Percentiles rank a stretch among this genome's conserved stretches.
Conservation (phyloP, 2,329 filamentous ascomycete genomes). For the Claviceps sp. region DNA sequence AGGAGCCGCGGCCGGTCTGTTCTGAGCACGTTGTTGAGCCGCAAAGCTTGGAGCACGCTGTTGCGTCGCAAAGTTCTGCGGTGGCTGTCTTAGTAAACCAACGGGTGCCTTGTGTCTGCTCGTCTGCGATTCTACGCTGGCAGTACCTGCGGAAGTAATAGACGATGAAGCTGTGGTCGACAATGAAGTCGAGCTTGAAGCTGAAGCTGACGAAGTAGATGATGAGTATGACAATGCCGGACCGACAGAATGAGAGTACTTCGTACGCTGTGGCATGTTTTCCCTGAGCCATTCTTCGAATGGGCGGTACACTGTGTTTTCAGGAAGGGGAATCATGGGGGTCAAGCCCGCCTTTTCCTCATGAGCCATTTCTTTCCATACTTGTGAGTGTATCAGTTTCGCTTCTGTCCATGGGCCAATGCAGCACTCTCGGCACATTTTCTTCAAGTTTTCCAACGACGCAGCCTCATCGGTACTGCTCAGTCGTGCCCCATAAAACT, state of each 20-base stretch:
- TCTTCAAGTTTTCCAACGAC: constrained; percentile 39
- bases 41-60: constrained; percentile 36
- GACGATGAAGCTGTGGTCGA: constrained; percentile 8
- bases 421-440: constrained; percentile 43
- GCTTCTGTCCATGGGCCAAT: constrained; percentile 41
- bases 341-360: constrained; percentile 54
- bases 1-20: constrained; percentile 24
- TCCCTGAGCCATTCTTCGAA: constrained; percentile 49
- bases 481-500: constrained; percentile 41
- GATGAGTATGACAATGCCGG: constrained; percentile 4
- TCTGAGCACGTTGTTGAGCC: constrained; percentile 49
- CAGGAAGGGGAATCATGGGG: constrained; percentile 46
- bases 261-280: constrained; percentile 18
- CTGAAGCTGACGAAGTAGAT: neutral
- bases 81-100: constrained; percentile 37
- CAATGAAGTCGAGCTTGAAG: neutral
- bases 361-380: constrained; percentile 54
- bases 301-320: constrained; percentile 49
- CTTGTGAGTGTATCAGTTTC: constrained; percentile 37
- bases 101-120: constrained; percentile 22
- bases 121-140: constrained; percentile 20
- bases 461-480: constrained; percentile 29
- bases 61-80: constrained; percentile 51
- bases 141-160: neutral
- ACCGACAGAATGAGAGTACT: constrained; percentile 2